phyloP scores from a whole-genome alignment of 192 early-diverging fungal species.

The Backusella luteola region DNA sequence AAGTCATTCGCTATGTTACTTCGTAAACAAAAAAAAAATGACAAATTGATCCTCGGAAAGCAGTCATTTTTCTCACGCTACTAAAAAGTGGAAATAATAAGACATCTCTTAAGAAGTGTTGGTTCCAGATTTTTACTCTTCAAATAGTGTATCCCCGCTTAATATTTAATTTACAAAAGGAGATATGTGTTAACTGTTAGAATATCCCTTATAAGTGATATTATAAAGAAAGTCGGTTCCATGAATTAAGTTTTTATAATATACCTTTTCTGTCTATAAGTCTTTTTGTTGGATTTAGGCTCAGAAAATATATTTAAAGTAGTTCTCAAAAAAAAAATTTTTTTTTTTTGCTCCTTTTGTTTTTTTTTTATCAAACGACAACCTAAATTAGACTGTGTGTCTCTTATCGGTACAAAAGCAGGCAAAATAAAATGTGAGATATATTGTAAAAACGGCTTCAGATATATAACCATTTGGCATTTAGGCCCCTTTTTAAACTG shows the following conservation, averaged over 20 bases:
- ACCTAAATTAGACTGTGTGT: background rate
- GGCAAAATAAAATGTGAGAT: background rate
- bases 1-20: background rate
- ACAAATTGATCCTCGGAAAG: background rate
- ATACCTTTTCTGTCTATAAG: background rate
- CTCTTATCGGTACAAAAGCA: background rate
- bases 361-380: background rate
- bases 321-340: too few species aligned
- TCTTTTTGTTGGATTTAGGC: background rate
- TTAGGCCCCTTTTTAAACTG: background rate
- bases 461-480: background rate
- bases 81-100: slow-evolving; percentile 4
- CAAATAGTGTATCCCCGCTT: background rate
- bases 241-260: background rate
- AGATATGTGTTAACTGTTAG: background rate
- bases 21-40: background rate
- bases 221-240: background rate
- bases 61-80: slow-evolving; percentile 2
- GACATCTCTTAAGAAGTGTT: background rate
- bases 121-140: background rate
- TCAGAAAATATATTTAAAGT: background rate
- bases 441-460: background rate
- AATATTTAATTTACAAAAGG: background rate
- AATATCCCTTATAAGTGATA: background rate
- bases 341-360: background rate